Conservation (phyloP, 73 alveolate species). For the Urostyla sp. region DNA sequence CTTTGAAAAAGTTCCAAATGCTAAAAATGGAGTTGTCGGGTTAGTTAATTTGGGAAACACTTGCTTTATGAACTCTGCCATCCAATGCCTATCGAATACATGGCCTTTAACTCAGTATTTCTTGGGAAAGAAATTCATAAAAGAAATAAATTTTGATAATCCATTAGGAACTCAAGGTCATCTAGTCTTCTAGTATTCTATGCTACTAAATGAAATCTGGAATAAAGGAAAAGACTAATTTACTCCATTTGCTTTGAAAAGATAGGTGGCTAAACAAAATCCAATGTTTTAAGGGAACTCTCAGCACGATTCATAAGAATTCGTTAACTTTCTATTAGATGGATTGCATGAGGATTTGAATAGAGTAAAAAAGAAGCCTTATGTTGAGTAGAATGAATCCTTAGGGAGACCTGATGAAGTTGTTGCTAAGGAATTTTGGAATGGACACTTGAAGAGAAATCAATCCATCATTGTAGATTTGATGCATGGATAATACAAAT, state of each 20-base stretch:
- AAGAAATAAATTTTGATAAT: conserved; percentile 90
- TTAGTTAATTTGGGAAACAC: conserved; percentile 97
- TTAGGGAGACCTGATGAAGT: conserved; percentile 84
- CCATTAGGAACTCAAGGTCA: conserved; percentile 95
- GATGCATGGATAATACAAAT: conserved; percentile 94
- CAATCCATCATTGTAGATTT: conserved; percentile 93
- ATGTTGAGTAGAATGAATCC: conserved; percentile 80
- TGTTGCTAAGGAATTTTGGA: conserved; percentile 90
- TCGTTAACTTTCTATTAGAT: conserved; percentile 94
- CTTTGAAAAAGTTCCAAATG: conserved; percentile 13
- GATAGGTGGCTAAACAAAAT: conserved; percentile 74
- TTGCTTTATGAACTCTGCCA: conserved; percentile 98
- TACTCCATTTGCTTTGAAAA: conserved; percentile 85
- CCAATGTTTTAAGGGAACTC: conserved; percentile 88
- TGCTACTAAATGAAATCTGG: conserved; percentile 87
- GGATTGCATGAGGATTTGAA: conserved; percentile 98
- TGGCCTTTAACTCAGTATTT: conserved; percentile 87
- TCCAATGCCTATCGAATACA: conserved; percentile 91
- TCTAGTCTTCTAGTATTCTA: conserved; percentile 80
- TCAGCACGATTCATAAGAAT: conserved; percentile 95
- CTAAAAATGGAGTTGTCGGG: conserved; percentile 91
- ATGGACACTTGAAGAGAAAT: conserved; percentile 89
- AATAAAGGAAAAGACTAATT: conserved; percentile 74
- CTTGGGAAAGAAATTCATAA: conserved; percentile 64
- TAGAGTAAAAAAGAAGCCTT: conserved; percentile 88